Evolutionary conservation across 768 basidiomycete species (phyloP).

Genomic region (Lactarius hengduanensis): DNA sequence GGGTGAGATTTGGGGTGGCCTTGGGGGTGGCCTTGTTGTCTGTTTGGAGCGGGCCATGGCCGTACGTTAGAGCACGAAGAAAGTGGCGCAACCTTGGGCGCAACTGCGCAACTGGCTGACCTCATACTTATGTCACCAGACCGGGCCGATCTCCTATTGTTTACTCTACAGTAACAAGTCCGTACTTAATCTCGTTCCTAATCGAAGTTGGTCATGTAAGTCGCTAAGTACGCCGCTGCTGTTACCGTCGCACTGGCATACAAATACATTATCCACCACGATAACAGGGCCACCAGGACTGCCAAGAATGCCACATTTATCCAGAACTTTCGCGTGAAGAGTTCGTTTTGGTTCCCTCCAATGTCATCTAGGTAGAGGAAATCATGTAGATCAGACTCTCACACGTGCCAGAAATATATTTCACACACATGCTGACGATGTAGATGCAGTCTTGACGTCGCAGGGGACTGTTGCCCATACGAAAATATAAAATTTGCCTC

Average conservation of each 20-base stretch:
- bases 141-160: too few relatives aligned
- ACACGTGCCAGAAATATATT: not conserved
- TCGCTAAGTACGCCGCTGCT: not conserved
- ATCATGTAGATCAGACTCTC: not conserved
- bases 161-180: too few relatives aligned
- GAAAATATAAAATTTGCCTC: not conserved
- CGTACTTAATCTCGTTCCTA: too few relatives aligned
- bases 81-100: too few relatives aligned
- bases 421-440: not conserved
- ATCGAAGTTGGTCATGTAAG: not conserved
- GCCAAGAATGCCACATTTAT: not conserved
- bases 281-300: not conserved
- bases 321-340: not conserved
- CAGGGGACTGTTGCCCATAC: not conserved
- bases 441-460: not conserved
- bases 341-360: not conserved
- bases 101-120: too few relatives aligned
- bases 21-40: too few relatives aligned
- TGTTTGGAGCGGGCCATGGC: too few relatives aligned
- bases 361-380: not conserved
- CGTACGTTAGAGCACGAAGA: too few relatives aligned
- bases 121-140: too few relatives aligned
- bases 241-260: not conserved
- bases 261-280: not conserved
- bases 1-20: too few relatives aligned